Evolutionary conservation across 2,329 filamentous ascomycete species (phyloP), one percentile per base, ranked within the genome.

Genomic region (Metarhizium humberi): DNA sequence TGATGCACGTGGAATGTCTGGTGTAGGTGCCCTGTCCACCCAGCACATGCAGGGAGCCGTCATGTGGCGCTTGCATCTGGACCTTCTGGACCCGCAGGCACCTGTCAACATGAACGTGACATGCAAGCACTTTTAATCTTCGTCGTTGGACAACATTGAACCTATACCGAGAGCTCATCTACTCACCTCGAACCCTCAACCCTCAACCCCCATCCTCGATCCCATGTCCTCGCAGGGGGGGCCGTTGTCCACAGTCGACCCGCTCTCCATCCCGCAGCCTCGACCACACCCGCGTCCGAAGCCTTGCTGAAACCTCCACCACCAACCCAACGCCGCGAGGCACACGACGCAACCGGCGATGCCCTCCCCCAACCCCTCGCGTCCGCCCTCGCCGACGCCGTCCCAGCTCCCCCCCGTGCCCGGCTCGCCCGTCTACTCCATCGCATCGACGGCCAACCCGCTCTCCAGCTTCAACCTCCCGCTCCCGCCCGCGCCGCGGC

Each of bases 351-450:
- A n/a, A 6, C 30, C 38, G 10, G 51, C 51, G 47, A 73, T 73
- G 70, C 62, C 70, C 43, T 63, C 67, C 50, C 62, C 65, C 49
- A 62, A 63, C 48, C 50, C 61, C 40, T 70, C 70, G 53, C 68
- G 71, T 53, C 68, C 73, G 34, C 70, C 69, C 40, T 78, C 79
- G 30, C 80, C 80, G 38, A 74, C 78, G 38, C 78, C 75, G 10
- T 80, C 78, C n/a, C 75, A 79, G 59, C 71, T 84, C 0, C 81
- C 81, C 18, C 78, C 80, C 1, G 73, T 85, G n/a, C 83, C 83
- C 6, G 70, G 71, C n/a, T 85, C 82, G 18, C 83, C 83, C 43
- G 78, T 82, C 29, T 84, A 80, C 67, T 85, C 83, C 14, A 77
- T 84, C 66, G 80, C 82, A 56, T 84, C 81, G 45, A 86, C 82